Base-by-base conservation (phyloP, 2,329 filamentous ascomycete species). In the Arachnomyces sp. region DNA sequence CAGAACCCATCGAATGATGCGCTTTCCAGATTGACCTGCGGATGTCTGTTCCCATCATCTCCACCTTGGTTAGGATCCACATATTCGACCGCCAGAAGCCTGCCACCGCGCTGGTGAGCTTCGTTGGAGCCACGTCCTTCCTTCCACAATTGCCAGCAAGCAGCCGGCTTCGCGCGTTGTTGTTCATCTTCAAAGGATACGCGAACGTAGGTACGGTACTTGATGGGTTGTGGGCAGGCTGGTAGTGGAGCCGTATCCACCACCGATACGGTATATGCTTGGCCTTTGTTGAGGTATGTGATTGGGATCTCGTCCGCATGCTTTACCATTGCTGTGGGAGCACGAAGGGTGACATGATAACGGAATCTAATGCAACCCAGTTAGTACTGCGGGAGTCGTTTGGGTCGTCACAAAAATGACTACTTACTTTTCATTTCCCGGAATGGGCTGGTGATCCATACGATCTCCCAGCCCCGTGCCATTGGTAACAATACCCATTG, bases 261-360 rank as follows among this genome's bases (percentile, higher is more conserved):
- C 18, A 98, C 76, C 2, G 85, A 84, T 13, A 98, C 71, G 0
- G 86, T 85, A 60, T 98, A 98, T 12, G 88, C 86, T 60, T 96
- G 90, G 16, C 90, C 89, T 64, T 96, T 96, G 68, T 98, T 98
- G 13, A 98, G 75, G 59, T 98, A 98, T 0, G 90, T 95, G n/a
- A 96, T 79, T 0, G 92, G 92, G 16, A 96, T 93, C 60, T 96
- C 90, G 44, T 93, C 84, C 1, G 80, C 66, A 46, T 88, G 81
- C 61, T 85, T 93, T 16, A 61, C 84, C 92, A 96, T 96, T 8
- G 92, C 90, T 0, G 92, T 98, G 3, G 90, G 88, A 1, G 92
- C 90, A 60, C 94, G 93, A 34, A 98, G 67, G 1, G 86, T 92
- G 37, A 86, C 83, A 58, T 92, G 85, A 57, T 86, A 96, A 31